phyloP scores from a whole-genome alignment of 129 eudicot genomes.

The Helichrysum umbraculigerum region DNA sequence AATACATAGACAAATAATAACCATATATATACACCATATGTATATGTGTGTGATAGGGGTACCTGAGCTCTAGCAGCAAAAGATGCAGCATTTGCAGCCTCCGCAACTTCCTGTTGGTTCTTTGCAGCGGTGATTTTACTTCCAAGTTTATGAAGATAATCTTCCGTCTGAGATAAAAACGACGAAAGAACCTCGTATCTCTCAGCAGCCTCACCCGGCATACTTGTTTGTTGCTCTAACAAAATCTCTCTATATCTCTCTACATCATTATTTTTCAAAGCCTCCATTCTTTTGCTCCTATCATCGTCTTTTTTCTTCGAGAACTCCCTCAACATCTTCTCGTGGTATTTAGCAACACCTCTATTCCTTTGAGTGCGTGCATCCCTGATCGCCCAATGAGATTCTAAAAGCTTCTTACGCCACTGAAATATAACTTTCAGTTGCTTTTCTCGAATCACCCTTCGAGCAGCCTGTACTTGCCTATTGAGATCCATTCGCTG shows the following conservation, averaged over 20 bases:
- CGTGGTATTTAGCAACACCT: conserved; percentile 98
- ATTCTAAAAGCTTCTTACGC: conserved; percentile 99
- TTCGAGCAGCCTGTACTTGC: conserved; percentile 81
- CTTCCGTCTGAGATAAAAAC: conserved; percentile 91
- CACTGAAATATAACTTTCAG: conserved; percentile 78
- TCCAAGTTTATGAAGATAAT: conserved; percentile 89
- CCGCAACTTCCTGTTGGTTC: conserved; percentile 93
- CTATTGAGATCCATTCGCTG: conserved; percentile 86
- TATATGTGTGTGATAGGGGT: conserved; percentile 10
- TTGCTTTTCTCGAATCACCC: conserved; percentile 85
- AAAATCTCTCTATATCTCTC: conserved; percentile 96
- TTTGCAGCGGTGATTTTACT: conserved; percentile 91
- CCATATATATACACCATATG: no score
- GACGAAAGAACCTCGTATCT: conserved; percentile 93
- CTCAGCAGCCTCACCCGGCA: conserved; percentile 96
- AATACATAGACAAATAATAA: background rate
- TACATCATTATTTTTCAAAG: conserved; percentile 94
- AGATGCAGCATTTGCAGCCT: conserved; percentile 88
- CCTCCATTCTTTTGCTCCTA: conserved; percentile 92
- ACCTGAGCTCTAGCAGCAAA: conserved; percentile 93
- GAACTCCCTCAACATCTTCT: conserved; percentile 90
- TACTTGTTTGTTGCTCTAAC: conserved; percentile 83
- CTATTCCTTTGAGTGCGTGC: conserved; percentile 93
- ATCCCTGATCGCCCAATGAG: conserved; percentile 97
- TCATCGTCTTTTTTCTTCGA: conserved; percentile 92